Conservation (phyloP, 495 filamentous ascomycete species). For the Melanomma pulvis-pyrius region DNA sequence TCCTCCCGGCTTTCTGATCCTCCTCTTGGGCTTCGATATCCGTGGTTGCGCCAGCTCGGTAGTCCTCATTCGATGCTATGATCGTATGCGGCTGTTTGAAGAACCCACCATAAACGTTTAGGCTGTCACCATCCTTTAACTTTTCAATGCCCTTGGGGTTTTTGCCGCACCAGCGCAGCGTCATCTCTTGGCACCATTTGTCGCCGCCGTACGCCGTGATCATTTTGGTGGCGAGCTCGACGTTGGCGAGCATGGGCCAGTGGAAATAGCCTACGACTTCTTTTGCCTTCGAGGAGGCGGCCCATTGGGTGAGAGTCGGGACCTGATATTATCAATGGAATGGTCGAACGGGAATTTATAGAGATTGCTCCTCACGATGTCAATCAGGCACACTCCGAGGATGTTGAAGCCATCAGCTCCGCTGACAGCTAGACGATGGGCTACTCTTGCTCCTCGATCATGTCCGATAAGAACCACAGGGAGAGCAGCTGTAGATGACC, state of each 20-base stretch:
- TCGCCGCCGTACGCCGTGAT: constrained; percentile 50
- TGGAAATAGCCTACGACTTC: constrained; percentile 49
- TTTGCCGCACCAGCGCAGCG: constrained; percentile 43
- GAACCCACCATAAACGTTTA: constrained; percentile 47
- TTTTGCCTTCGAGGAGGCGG: constrained; percentile 37
- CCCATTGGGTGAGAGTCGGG: constrained; percentile 51
- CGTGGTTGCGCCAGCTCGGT: constrained; percentile 47
- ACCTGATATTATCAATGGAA: neutral
- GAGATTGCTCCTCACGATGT: constrained; percentile 46
- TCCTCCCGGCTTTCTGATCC: constrained; percentile 52
- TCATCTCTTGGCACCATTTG: constrained; percentile 42
- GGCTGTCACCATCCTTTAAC: constrained; percentile 23
- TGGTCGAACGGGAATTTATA: neutral
- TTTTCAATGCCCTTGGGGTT: constrained; percentile 32
- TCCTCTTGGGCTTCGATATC: constrained; percentile 50
- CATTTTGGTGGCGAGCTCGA: constrained; percentile 50
- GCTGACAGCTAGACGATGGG: constrained; percentile 51
- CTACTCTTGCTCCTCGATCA: constrained; percentile 54
- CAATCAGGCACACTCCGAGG: constrained; percentile 46
- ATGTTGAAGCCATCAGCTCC: constrained; percentile 36
- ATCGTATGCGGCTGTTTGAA: constrained; percentile 49
- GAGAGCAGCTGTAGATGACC: neutral
- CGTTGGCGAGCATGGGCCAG: constrained; percentile 57
- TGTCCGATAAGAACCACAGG: constrained; percentile 50
- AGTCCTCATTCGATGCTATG: constrained; percentile 52